Evolutionary conservation across 2,329 filamentous ascomycete species (phyloP).

Genomic region (Volutella citrinella): DNA sequence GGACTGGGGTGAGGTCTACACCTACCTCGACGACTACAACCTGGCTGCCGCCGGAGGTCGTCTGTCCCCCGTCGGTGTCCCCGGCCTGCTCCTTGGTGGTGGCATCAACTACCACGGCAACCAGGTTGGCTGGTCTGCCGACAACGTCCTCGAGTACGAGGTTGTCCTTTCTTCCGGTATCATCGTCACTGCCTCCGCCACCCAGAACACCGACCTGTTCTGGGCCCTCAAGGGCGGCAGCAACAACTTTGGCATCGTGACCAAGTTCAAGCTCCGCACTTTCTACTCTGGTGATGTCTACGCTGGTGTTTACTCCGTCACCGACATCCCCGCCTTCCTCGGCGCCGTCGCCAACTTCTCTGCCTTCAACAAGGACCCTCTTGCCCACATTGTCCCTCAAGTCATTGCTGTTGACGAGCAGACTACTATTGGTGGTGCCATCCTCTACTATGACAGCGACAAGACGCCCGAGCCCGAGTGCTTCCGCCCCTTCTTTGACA

Average conservation of each 20-base stretch:
- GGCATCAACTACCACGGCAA: conserved; percentile 21
- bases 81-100: conserved; percentile 13
- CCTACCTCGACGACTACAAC: conserved; percentile 3
- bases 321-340: conserved; percentile 8
- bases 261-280: conserved; percentile 26
- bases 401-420: conserved; percentile 11
- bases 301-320: conserved; percentile 12
- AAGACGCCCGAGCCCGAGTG: conserved; percentile 10
- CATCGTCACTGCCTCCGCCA: conserved; percentile 35
- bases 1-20: conserved; percentile 18
- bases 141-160: conserved; percentile 33
- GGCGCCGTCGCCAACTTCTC: conserved; percentile 16
- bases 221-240: conserved; percentile 35
- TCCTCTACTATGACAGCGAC: conserved; percentile 16
- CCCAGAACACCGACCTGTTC: conserved; percentile 33
- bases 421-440: conserved; percentile 11
- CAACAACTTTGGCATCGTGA: conserved; percentile 35
- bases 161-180: conserved; percentile 40
- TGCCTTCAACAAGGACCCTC: conserved; percentile 13
- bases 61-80: conserved; percentile 15
- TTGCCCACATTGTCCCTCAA: conserved; percentile 15
- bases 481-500: conserved; percentile 12
- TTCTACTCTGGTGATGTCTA: conserved; percentile 16
- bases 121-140: conserved; percentile 25
- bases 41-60: conserved; percentile 16